Base-by-base conservation (phyloP, 495 filamentous ascomycete species). In the Thozetella sp. region DNA sequence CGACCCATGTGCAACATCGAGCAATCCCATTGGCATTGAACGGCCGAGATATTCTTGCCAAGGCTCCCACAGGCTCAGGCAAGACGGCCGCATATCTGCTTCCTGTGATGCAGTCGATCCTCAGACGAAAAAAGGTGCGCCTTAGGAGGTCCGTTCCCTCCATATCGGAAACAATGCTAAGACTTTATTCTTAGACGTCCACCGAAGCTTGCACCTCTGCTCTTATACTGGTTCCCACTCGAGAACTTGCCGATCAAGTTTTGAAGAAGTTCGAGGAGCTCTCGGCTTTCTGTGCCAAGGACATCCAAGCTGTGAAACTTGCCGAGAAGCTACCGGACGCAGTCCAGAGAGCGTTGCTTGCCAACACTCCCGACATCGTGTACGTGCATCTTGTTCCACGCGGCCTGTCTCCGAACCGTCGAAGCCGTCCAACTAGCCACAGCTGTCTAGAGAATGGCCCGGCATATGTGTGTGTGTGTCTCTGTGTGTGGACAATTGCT, bases 11-110 rank as follows among this genome's bases (percentile, higher is more conserved):
- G 2, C 95, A 99, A 73, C 80, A 86, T 15, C 89, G 89, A 72
- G 91, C 90, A 3, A 97, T 99, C 64, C 96, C 95, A 6, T 75
- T 97, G 48, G 91, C 92, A 25, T 78, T 97, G n/a, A 87, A 92
- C 58, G 95, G 95, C 19, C 90, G 90, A 67, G 93, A 97, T 82
- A 88, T 99, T 57, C 75, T 98, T 48, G 92, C 92, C 54, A 91
- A 91, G 63, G 90, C 94, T 45, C 95, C 93, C 74, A 97, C 93
- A 20, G 93, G 93, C 25, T 95, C 93, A 20, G 94, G 95, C 51
- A 99, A 99, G 77, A 99, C 95, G 3, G 90, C 91, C n/a, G 95
- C 95, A 54, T 99, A 99, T 74, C 80, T 97, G n/a, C 82, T 98
- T 24, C 95, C 95, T 1, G 83, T 97, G 40, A 74, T 98, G 40